Conservation (phyloP, 768 basidiomycete species). For the Trametes cubensis region DNA sequence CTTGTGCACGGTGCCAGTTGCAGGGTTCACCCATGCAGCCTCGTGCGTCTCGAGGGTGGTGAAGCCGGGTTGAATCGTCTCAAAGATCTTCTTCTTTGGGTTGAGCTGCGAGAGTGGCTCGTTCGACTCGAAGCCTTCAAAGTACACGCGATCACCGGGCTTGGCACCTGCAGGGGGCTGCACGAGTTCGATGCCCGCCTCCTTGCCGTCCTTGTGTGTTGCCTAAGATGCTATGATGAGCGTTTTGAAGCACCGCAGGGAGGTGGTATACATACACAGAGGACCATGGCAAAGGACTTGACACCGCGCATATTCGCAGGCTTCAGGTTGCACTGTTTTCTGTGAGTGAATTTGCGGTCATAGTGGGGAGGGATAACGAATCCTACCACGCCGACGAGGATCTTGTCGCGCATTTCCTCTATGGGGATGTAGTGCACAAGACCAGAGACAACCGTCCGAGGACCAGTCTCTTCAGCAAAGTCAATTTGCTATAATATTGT, state of each 20-base stretch:
- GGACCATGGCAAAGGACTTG: conserved; percentile 98
- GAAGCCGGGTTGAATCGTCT: conserved; percentile 96
- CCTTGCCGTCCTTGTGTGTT: conserved; percentile 86
- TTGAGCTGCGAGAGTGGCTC: conserved; percentile 84
- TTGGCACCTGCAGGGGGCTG: conserved; percentile 83
- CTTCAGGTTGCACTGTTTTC: conserved; percentile 82
- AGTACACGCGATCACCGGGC: conserved; percentile 93
- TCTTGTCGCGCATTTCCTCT: conserved; percentile 86
- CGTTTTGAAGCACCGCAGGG: not conserved
- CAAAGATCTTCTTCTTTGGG: conserved; percentile 99
- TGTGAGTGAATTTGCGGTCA: conserved; percentile 1
- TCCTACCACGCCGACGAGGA: conserved; percentile 80
- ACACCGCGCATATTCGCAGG: conserved; percentile 97
- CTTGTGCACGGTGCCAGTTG: conserved; percentile 74
- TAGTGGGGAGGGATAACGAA: not conserved
- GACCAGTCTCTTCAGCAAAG: conserved; percentile 91
- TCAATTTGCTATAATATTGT: conserved; percentile 78
- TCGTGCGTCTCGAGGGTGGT: conserved; percentile 85
- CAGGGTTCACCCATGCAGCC: conserved; percentile 92
- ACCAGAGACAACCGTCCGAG: conserved; percentile 95
- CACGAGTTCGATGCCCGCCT: conserved; percentile 88
- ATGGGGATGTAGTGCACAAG: conserved; percentile 96
- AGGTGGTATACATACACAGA: conserved; percentile 61
- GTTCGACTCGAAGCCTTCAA: conserved; percentile 86
- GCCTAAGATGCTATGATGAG: conserved; percentile 55